Evolutionary conservation across 352 stramenopile genomes (phyloP).

Genomic region (Globisporangium paddicum): DNA sequence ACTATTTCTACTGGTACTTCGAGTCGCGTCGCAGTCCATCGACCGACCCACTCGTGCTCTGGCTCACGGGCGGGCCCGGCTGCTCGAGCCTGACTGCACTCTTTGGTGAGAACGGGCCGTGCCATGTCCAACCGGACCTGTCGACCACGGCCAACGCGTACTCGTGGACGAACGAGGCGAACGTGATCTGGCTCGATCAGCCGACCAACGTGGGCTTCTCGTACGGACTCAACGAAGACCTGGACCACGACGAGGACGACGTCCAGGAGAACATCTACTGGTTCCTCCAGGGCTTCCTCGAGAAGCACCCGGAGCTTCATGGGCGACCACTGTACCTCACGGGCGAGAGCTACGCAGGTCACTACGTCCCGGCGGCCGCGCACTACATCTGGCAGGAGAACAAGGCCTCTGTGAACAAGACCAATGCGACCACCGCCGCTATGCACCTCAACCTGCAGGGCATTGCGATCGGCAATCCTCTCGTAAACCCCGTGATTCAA

Average conservation of each 20-base stretch:
- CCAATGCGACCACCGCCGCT: neutral
- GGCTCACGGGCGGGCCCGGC: constrained; percentile 31
- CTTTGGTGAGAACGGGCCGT: constrained; percentile 32
- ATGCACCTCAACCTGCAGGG: constrained; percentile 26
- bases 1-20: constrained; percentile 48
- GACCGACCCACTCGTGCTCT: constrained; percentile 28
- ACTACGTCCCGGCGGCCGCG: constrained; percentile 32
- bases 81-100: constrained; percentile 34
- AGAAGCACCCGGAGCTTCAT: constrained; percentile 29
- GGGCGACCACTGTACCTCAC: constrained; percentile 26
- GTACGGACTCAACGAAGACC: constrained; percentile 18
- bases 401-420: constrained; percentile 2
- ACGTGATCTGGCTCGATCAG: constrained; percentile 41
- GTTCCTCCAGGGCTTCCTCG: constrained; percentile 32
- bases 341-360: constrained; percentile 34
- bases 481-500: constrained; percentile 28
- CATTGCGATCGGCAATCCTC: constrained; percentile 35
- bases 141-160: constrained; percentile 23
- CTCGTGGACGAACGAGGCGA: constrained; percentile 35
- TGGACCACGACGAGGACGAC: constrained; percentile 29
- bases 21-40: constrained; percentile 19
- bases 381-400: constrained; percentile 28
- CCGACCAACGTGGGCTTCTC: constrained; percentile 31
- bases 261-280: constrained; percentile 35
- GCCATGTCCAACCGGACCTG: constrained; percentile 18